These are phyloP conservation scores for Ogataea hybrid DNA, from an alignment of 1,139 yeast genomes.

Conservation along the genomic window DNA sequence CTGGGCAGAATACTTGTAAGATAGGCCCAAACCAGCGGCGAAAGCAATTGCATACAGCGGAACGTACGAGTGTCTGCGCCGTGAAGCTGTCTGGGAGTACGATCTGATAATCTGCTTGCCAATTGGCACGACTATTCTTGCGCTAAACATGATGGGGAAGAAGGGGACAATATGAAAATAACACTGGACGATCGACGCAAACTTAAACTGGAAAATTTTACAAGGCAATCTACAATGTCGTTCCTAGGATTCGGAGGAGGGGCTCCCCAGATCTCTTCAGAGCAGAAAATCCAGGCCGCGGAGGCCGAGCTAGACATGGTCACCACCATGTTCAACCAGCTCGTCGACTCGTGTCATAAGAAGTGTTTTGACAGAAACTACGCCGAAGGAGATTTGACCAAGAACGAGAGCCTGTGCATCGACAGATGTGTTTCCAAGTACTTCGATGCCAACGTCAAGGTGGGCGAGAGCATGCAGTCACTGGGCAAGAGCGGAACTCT, in stretches of 20 bases:
- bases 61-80: neutral
- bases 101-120: neutral
- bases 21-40: constrained; percentile 24
- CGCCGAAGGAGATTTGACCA: constrained; percentile 73
- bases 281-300: constrained; percentile 80
- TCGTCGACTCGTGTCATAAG: constrained; percentile 78
- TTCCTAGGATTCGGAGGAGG: constrained; percentile 87
- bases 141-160: constrained; percentile 3
- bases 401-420: constrained; percentile 85
- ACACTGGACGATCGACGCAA: constrained; percentile 6
- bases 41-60: constrained; percentile 17
- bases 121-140: constrained; percentile 1
- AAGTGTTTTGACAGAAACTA: constrained; percentile 68
- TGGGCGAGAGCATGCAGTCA: constrained; percentile 64
- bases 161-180: neutral
- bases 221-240: constrained; percentile 43
- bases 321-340: constrained; percentile 93
- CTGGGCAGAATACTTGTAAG: constrained; percentile 28
- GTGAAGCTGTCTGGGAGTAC: constrained; percentile 2
- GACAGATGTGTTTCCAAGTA: constrained; percentile 98
- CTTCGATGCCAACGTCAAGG: constrained; percentile 93
- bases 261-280: constrained; percentile 68
- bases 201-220: constrained; percentile 5
- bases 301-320: constrained; percentile 92
- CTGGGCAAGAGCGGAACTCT: constrained; percentile 34